A percentile compares a stretch with the other conserved stretches of the same genome.
Evolutionary conservation across 106 monocot genomes (phyloP).

Genomic region (Iris macrosiphon): DNA sequence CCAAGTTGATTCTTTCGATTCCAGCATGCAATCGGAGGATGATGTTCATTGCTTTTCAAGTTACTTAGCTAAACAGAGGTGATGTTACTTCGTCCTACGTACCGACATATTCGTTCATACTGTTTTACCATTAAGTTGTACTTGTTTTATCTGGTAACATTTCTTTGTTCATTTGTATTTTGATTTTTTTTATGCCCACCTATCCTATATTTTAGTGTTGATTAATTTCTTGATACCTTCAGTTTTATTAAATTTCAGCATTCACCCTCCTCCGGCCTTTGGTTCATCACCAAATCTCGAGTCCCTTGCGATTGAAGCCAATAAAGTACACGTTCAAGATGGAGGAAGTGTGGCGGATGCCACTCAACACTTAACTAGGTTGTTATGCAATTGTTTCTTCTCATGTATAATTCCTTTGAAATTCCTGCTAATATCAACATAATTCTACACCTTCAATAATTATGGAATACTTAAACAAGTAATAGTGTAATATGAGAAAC

Average conservation of each 20-base stretch:
- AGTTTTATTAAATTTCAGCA: conserved; percentile 14
- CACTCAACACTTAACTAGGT: conserved; percentile 22
- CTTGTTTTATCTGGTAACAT: no score
- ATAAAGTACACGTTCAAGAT: conserved; percentile 26
- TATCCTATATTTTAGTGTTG: not conserved
- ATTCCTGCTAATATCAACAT: no score
- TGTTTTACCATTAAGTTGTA: no score
- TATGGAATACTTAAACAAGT: no score
- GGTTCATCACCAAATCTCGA: conserved; percentile 83
- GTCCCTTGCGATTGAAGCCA: conserved; percentile 58
- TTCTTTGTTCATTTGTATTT: no score
- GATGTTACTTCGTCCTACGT: not conserved
- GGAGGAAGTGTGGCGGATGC: conserved; percentile 29
- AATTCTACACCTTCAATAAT: no score
- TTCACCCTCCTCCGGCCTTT: conserved; percentile 72
- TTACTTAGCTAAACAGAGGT: conserved; percentile 25
- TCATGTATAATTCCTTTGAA: no score
- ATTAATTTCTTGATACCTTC: conserved; percentile 4
- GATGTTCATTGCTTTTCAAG: conserved; percentile 29
- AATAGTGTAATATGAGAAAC: no score
- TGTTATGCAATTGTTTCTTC: not conserved
- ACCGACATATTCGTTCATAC: no score
- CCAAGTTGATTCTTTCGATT: conserved; percentile 22
- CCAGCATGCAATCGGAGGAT: conserved; percentile 22
- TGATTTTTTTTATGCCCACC: not conserved